These are phyloP conservation scores for Curvularia sp. DNA, from an alignment of 2,329 filamentous ascomycete genomes.

Conservation along the genomic window DNA sequence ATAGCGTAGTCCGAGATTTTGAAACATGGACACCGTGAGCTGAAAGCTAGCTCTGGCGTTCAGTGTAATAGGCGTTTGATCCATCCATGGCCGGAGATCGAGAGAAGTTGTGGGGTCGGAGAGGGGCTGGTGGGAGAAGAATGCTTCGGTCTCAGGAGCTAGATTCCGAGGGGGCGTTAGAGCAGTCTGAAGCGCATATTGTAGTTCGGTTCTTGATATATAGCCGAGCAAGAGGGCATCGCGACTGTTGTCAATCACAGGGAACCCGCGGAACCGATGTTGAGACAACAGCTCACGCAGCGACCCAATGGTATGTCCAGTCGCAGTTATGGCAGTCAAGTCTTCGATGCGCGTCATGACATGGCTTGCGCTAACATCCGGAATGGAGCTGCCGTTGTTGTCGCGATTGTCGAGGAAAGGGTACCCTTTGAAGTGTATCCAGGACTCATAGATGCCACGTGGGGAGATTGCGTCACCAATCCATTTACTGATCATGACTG, in stretches of 20 bases:
- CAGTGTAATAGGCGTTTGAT: conserved; percentile 94
- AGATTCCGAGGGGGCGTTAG: conserved; percentile 65
- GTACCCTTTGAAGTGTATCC: conserved; percentile 96
- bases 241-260: conserved; percentile 79
- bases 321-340: conserved; percentile 83
- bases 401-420: conserved; percentile 94
- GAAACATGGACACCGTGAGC: conserved; percentile 91
- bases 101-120: conserved; percentile 75
- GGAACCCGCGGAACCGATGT: conserved; percentile 88
- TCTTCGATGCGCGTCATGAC: conserved; percentile 95
- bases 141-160: conserved; percentile 75
- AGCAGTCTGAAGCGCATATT: conserved; percentile 76
- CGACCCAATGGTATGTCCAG: conserved; percentile 83
- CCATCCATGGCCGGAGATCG: conserved; percentile 97
- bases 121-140: conserved; percentile 83
- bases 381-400: conserved; percentile 66
- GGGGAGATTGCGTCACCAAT: conserved; percentile 94
- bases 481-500: conserved; percentile 98
- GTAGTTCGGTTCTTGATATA: conserved; percentile 89
- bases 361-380: conserved; percentile 83
- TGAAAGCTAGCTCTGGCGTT: conserved; percentile 78
- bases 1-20: conserved; percentile 90
- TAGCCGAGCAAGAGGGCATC: conserved; percentile 87
- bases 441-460: conserved; percentile 94
- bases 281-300: conserved; percentile 74